phyloP scores from a whole-genome alignment of 2,329 filamentous ascomycete genomes.

The Thielaviopsis musarum region DNA sequence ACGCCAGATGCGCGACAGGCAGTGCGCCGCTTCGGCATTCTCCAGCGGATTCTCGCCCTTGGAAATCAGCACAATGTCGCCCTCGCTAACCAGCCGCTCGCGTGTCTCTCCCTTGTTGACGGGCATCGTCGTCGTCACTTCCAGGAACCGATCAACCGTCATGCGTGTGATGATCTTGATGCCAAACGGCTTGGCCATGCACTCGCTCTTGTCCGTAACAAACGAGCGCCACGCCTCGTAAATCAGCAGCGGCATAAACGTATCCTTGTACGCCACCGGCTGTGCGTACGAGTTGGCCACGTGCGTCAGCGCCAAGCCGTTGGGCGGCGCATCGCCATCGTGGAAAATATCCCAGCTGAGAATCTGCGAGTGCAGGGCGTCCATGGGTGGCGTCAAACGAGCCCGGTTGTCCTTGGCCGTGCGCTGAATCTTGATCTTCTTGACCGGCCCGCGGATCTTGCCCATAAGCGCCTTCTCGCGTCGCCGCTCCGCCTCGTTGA shows the following conservation, averaged over 20 bases:
- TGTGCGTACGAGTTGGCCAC: constrained; percentile 67
- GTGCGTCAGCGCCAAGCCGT: constrained; percentile 51
- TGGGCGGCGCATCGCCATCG: constrained; percentile 69
- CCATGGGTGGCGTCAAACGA: constrained; percentile 76
- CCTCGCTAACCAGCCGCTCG: constrained; percentile 59
- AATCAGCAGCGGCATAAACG: constrained; percentile 77
- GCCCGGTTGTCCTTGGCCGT: constrained; percentile 90
- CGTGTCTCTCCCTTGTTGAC: constrained; percentile 18
- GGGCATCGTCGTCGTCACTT: constrained; percentile 73
- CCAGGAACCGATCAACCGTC: constrained; percentile 82
- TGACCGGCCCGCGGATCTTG: constrained; percentile 54
- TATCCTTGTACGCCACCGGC: constrained; percentile 65
- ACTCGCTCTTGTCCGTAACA: constrained; percentile 76
- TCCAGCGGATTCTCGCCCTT: constrained; percentile 53
- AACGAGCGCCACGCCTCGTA: constrained; percentile 95
- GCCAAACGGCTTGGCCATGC: constrained; percentile 62
- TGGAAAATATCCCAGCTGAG: constrained; percentile 94
- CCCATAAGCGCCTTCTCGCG: constrained; percentile 33
- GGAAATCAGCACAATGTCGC: constrained; percentile 79
- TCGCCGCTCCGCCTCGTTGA: constrained; percentile 30
- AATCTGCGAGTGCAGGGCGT: constrained; percentile 67
- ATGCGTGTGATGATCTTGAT: constrained; percentile 78
- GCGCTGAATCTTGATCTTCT: constrained; percentile 64
- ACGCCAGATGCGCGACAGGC: constrained; percentile 68
- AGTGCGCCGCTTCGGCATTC: constrained; percentile 52